phyloP scores from a whole-genome alignment of 225 moss, liverwort and hornwort genomes.

The Climacium dendroides region DNA sequence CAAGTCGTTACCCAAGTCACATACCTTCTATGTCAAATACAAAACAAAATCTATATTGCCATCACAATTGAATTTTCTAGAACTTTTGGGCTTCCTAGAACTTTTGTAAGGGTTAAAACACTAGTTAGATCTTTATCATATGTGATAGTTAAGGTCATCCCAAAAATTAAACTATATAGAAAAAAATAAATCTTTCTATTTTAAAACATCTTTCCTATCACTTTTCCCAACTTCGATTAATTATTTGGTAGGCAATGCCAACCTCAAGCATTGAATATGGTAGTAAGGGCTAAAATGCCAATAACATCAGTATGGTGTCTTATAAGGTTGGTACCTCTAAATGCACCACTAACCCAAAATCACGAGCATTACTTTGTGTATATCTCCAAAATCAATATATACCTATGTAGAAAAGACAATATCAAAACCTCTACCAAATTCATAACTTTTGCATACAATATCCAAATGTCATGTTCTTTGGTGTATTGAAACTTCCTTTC shows the following conservation, averaged over 20 bases:
- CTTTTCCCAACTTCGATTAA: background rate
- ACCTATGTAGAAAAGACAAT: background rate
- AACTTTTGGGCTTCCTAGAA: fast-evolving
- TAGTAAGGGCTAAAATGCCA: background rate
- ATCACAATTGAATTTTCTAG: too few species aligned
- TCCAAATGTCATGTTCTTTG: fast-evolving
- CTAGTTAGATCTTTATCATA: fast-evolving
- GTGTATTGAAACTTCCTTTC: fast-evolving
- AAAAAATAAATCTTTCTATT: background rate
- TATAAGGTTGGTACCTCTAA: background rate
- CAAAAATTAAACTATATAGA: background rate
- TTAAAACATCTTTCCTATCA: background rate
- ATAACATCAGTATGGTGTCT: background rate
- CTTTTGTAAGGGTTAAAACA: background rate
- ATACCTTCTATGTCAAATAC: background rate
- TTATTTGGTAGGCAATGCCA: background rate
- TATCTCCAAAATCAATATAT: background rate
- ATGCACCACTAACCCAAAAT: background rate
- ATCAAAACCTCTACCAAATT: fast-evolving
- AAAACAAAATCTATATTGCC: background rate
- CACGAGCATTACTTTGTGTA: background rate
- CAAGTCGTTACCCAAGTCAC: background rate
- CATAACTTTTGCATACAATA: background rate
- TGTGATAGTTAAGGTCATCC: fast-evolving
- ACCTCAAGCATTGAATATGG: fast-evolving